phyloP scores from a whole-genome alignment of 2,329 filamentous ascomycete species.

The Trichoderma atrobrunneum region DNA sequence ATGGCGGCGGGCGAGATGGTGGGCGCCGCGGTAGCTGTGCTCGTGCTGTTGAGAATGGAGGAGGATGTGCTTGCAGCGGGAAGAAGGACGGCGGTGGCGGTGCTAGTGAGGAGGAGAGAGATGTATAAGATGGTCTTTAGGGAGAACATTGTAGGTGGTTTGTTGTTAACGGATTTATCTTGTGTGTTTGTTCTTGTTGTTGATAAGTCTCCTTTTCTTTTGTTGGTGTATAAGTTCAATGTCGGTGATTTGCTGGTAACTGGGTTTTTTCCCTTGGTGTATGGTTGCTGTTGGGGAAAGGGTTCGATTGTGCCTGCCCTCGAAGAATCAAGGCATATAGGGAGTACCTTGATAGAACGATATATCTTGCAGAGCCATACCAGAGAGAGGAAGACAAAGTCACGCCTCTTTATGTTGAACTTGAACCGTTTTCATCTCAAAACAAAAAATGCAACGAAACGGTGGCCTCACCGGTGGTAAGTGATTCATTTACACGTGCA shows the following conservation, averaged over 20 bases:
- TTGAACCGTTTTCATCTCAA: background rate
- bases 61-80: background rate
- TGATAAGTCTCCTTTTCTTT: background rate
- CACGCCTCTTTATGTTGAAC: background rate
- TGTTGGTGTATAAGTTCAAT: background rate
- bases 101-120: constrained; percentile 9
- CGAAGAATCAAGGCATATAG: background rate
- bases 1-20: constrained; percentile 5
- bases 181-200: background rate
- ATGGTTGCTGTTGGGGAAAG: background rate
- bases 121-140: background rate
- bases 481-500: background rate
- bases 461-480: background rate
- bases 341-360: background rate
- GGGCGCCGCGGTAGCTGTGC: background rate
- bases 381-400: background rate
- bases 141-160: background rate
- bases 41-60: background rate
- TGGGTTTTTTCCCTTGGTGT: background rate
- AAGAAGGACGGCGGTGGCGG: background rate
- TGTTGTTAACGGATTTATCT: background rate
- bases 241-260: background rate
- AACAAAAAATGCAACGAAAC: background rate
- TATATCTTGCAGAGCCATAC: background rate
- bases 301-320: background rate